Percentiles rank a stretch among this genome's conserved stretches.
Evolutionary conservation across 371 early-diverging fungal genomes (phyloP).

Genomic region (Mortierella sp.): DNA sequence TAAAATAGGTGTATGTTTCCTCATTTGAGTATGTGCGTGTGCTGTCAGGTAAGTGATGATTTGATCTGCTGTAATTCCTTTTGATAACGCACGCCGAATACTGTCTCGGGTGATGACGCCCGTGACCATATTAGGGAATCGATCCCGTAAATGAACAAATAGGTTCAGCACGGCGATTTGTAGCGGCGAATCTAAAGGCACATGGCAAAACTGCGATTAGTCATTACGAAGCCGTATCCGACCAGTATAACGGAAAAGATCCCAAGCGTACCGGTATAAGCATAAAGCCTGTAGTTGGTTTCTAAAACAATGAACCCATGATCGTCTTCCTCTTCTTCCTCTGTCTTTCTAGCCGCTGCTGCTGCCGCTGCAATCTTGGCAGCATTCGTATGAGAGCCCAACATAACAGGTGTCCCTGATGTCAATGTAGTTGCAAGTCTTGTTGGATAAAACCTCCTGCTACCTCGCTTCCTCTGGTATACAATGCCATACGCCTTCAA

Average conservation of each 20-base stretch:
- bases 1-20: conserved; percentile 83
- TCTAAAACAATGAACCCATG: conserved; percentile 89
- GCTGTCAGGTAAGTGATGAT: conserved; percentile 90
- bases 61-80: conserved; percentile 98
- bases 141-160: conserved; percentile 87
- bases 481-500: conserved; percentile 91
- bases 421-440: conserved; percentile 92
- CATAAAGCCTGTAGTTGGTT: conserved; percentile 95
- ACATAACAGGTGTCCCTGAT: conserved; percentile 75
- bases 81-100: conserved; percentile 87
- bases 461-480: conserved; percentile 86
- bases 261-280: conserved; percentile 93
- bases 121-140: conserved; percentile 96
- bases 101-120: conserved; percentile 95
- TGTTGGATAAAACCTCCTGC: conserved; percentile 91
- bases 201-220: too few species aligned
- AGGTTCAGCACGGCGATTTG: conserved; percentile 97
- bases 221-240: too few species aligned
- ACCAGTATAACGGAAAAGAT: too few species aligned
- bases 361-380: conserved; percentile 31
- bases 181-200: conserved; percentile 82
- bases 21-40: conserved; percentile 96
- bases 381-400: conserved; percentile 41
- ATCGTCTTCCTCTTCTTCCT: conserved; percentile 64
- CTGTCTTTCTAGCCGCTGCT: conserved; percentile 28